Base-by-base conservation (phyloP, 345 rosid species). In the Populus davidiana region DNA sequence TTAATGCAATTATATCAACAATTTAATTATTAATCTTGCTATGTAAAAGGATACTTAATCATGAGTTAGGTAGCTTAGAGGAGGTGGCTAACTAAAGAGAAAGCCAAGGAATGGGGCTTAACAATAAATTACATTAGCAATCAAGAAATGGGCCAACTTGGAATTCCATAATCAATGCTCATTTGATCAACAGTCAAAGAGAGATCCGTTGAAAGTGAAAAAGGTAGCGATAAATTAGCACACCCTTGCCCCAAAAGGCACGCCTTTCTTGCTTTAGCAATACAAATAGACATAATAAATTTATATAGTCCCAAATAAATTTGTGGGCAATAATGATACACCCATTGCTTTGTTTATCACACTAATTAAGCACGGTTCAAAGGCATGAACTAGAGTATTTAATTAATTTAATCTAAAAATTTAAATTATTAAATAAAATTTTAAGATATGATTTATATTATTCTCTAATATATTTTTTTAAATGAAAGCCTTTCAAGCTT, bases 151-250 rank as follows among this genome's bases (percentile, higher is more conserved):
- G 81, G 80, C 67, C 73, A 74, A 21, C 79, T 56, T 75, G 67
- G 41, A 71, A 39, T 56, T 29, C 43, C 71, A 71, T 12, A 5
- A 4, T 29, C 41, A 39, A 65, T 35, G 71, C 49, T 72, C 56
- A 18, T 71, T 78, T 71, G 84, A 79, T 9, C 65, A 86, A 75
- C 79, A 82, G 92, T 89, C 91, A 86, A 88, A 86, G 79, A 78
- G 71, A 52, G 74, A 54, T 71, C 68, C 70, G 67, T 77, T 80
- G 67, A 70, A 75, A 62, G 54, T 43, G 77, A 80, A 39, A 77
- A 38, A 18, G 33, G 9, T 54, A 8, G 21, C 47, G 12, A 56
- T 67, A 36, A 44, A n/a, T 71, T 21, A 50, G 38, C 70, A 41
- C 61, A 21, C 61, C 71, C 62, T 71, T 67, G 25, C 44, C 71